A percentile compares a stretch with the other conserved stretches of the same genome.
Evolutionary conservation across 495 filamentous ascomycete genomes (phyloP).

Genomic region (Bathelium albidoporum): DNA sequence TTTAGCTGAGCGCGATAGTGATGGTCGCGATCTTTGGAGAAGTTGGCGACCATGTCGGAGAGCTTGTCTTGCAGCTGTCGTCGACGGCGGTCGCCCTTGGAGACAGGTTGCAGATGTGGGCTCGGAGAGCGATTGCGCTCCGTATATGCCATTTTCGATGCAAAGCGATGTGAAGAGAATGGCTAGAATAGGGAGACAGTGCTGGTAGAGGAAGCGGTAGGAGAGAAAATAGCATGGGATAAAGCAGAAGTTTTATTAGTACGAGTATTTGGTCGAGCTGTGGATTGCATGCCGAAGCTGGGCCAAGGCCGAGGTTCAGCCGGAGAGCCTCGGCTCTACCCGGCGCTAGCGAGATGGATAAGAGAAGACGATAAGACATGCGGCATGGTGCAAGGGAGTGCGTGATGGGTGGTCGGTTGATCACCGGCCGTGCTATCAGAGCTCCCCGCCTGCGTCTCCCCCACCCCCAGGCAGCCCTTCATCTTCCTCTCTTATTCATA

Average conservation of each 20-base stretch:
- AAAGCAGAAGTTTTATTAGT: too few species aligned
- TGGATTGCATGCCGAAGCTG: too few species aligned
- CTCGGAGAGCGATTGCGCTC: conserved; percentile 11
- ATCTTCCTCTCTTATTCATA: too few species aligned
- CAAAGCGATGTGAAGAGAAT: background rate
- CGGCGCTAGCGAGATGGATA: background rate
- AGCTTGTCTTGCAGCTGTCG: conserved; percentile 68
- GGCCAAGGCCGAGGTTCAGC: background rate
- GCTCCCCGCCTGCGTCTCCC: too few species aligned
- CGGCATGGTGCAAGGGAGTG: too few species aligned
- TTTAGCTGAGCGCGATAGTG: conserved; percentile 84
- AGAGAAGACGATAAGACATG: too few species aligned
- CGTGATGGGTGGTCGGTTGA: too few species aligned
- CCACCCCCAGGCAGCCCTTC: too few species aligned
- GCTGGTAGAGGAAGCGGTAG: background rate
- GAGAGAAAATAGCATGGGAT: too few species aligned
- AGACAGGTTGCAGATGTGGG: conserved; percentile 34
- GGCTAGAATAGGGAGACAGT: background rate
- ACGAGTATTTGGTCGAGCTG: too few species aligned
- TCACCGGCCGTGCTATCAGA: too few species aligned
- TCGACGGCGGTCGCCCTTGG: conserved; percentile 86
- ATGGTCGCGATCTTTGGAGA: conserved; percentile 67
- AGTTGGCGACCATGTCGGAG: conserved; percentile 57
- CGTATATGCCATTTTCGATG: background rate
- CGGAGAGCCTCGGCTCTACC: background rate